Conservation (phyloP, 23 red algal genomes). For the Chondrus crispus region DNA sequence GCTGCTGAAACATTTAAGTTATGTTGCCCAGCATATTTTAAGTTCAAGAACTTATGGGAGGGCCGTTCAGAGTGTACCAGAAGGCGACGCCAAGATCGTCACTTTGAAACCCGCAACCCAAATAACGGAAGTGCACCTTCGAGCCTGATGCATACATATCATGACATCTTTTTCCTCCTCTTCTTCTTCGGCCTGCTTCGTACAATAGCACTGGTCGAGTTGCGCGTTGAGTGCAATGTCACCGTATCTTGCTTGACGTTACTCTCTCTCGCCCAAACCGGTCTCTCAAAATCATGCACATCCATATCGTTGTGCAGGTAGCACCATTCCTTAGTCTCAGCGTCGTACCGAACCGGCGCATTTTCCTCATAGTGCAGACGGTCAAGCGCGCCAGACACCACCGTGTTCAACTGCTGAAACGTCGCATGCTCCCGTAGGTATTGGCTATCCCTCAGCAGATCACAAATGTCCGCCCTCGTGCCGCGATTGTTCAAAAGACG, state of each 20-base stretch:
- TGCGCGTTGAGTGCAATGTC: constrained; percentile 22
- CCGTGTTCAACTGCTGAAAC: constrained; percentile 74
- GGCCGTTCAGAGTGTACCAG: no score
- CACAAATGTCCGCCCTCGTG: constrained; percentile 74
- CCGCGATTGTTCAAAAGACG: constrained; percentile 59
- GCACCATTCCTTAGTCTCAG: constrained; percentile 80
- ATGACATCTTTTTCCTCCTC: constrained; percentile 31
- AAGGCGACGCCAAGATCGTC: neutral
- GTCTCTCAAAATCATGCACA: constrained; percentile 62
- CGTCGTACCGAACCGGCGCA: constrained; percentile 73
- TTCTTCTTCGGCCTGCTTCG: constrained; percentile 50
- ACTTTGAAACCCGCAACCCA: neutral
- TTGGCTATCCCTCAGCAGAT: constrained; percentile 75
- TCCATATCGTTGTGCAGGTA: constrained; percentile 83
- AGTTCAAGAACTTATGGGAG: no score
- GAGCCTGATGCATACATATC: neutral
- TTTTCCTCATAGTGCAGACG: constrained; percentile 82
- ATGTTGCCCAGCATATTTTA: no score
- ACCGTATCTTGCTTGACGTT: constrained; percentile 10
- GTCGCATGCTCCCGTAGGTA: constrained; percentile 79
- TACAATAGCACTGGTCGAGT: constrained; percentile 11
- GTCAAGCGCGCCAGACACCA: constrained; percentile 79
- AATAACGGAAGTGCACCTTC: neutral
- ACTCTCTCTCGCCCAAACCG: constrained; percentile 69
- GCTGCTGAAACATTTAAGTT: no score